Base-by-base conservation (phyloP, 1,284 basidiomycete genomes). In the Microbotryomycetes sp. region DNA sequence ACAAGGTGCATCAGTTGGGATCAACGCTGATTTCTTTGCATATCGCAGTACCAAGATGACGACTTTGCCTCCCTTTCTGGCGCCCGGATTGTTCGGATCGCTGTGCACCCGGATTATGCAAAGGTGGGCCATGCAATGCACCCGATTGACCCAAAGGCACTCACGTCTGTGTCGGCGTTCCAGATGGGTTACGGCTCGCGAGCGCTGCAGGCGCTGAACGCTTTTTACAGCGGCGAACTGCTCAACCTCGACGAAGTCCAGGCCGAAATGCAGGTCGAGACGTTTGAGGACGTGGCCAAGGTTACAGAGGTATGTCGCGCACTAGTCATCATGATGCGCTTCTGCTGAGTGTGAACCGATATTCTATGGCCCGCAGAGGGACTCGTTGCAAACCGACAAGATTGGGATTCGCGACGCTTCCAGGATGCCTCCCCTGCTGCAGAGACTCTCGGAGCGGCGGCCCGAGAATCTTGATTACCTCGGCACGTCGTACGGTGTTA, bases 121-220 rank as follows among this genome's bases (percentile, higher is more conserved):
- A 85, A 83, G 69, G 88, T 89, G 67, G 72, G 86, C 79, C 45
- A 29, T n/a, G 11, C 18, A 5, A 3, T 41, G n/a, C 21, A n/a
- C 6, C 5, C 26, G 2, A 27, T 41, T 30, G 45, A 23, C 5
- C 13, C 2, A 45, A 15, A 26, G 24, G n/a, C 23, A 53, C 16
- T 47, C n/a, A 60, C n/a, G 13, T 23, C 9, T 7, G 26, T 57
- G 68, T 21, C 51, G 30, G n/a, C 15, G 13, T 41, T 47, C 26
- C 73, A 91, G 86, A 97, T 97, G 93, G 96, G 96, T 4, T 98
- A 98, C 73, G 96, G 96, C 15, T 85, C 87, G n/a, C 83, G 92
- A 46, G 91, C 94, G 0, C 77, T 99, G 53, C 82, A 93, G 71
- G 85, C 86, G 0, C 79, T 98, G 54, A 89, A 91, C 71, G 81